Evolutionary conservation across 805 yeast species (phyloP), one percentile per base, ranked within the genome.

Genomic region (Yamadazyma nakazawae): DNA sequence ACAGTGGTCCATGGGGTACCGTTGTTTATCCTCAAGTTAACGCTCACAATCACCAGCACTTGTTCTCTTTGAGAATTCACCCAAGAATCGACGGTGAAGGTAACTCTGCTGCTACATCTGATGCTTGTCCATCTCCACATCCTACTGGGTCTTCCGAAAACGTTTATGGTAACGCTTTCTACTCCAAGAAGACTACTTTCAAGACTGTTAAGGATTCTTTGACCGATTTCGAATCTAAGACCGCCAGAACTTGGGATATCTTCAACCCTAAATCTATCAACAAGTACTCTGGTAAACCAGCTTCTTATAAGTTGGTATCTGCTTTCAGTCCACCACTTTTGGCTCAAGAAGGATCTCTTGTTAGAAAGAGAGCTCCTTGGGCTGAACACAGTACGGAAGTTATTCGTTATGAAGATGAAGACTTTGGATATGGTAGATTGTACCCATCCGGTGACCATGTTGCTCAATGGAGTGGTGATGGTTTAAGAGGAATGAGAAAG

Each of bases 11-110:
- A 57, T 86, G 86, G 84, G 95, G 92, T 49, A 84, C 92, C 28
- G 74, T 75, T 56, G 92, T 86, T 44, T 85, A 85, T 64, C 94
- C 94, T 49, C 78, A 80, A 54, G 88, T 83, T 46, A 84, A 84
- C 59, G 95, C 95, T 36, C 92, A 86, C 70, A 85, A 86, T 67
- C 95, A 86, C 69, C 95, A 87, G 75, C 94, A 86, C 70, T 68
- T 86, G 70, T 86, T 86, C 66, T 78, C 88, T 16, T 73, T 86
- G 55, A 79, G 95, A 74, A 63, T 86, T 54, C 87, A 87, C 62
- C 92, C 95, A 55, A 79, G 89, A 74, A 70, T 86, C 51, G 94
- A 86, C 55, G 94, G 94, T 59, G 86, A 82, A 52, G 80, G 80
- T 55, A 87, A 86, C 72, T 82, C 91, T 43, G 85, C 82, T 46